Base-by-base conservation (phyloP, 176 grass and related monocot species). In the Aegilops umbellulata region DNA sequence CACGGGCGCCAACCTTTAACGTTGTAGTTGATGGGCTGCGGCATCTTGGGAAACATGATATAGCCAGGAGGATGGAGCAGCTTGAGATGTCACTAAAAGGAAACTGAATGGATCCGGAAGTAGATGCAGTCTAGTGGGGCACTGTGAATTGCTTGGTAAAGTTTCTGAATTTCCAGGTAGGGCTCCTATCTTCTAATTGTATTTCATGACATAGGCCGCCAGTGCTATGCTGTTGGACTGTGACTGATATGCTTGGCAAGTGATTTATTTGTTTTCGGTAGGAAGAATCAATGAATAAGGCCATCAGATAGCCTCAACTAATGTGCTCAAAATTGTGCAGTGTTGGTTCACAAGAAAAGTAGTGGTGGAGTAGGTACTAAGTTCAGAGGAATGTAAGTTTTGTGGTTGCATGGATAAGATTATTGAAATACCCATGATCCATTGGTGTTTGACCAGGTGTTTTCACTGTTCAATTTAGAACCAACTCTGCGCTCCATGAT, bases 61-160 rank as follows among this genome's bases (percentile, higher is more conserved):
- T 95, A 4, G 96, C 92, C 73, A 84, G 53, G 71, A 98, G 60
- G 83, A 88, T 98, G 74, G 93, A 95, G 66, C 90, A 95, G 68
- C 71, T 98, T 81, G 93, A 95, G 83, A 69, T 94, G 60, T 95
- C 91, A 10, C 17, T 91, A 7, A 92, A 87, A 51, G 81, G 83
- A 57, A 82, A 86, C 84, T 94, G 74, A 92, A 82, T 67, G 22
- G 20, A 76, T 86, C 16, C 17, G 17, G 12, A 65, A 65, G 23
- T 30, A 63, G 19, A 71, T 65, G 65, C 8, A 20, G 3, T 83
- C 64, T 34, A 14, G 0, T 47, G 5, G 6, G 49, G 11, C 25
- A 19, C 62, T 86, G 51, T 30, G 36, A 58, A 38, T n/a, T 41
- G 11, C 6, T n/a, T 78, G 12, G 8, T 42, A 10, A 15, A 11